Conservation (phyloP, 2,329 filamentous ascomycete species). For the Penicillium sp. region DNA sequence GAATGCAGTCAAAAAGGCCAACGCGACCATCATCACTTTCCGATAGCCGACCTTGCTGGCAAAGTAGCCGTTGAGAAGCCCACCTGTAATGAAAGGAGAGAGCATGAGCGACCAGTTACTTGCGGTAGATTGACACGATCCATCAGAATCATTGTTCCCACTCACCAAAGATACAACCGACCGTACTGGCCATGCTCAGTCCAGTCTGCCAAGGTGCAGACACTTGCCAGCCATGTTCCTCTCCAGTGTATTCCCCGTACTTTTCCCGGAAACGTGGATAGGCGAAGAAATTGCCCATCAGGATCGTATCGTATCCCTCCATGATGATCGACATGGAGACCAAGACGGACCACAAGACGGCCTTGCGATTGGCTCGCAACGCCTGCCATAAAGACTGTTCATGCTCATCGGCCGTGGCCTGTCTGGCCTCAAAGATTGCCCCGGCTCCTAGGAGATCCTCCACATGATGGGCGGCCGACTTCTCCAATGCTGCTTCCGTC, state of each 20-base stretch:
- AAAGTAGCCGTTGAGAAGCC: constrained; percentile 25
- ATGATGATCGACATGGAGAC: constrained; percentile 47
- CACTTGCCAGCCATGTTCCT: constrained; percentile 27
- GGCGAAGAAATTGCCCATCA: constrained; percentile 47
- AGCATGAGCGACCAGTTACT: neutral
- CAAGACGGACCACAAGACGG: constrained; percentile 31
- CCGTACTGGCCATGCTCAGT: constrained; percentile 39
- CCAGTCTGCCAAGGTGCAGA: constrained; percentile 58
- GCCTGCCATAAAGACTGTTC: constrained; percentile 15
- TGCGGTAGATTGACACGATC: neutral
- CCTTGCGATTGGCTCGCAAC: constrained; percentile 20
- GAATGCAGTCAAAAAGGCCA: constrained; percentile 40
- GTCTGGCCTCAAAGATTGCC: constrained; percentile 18
- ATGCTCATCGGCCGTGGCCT: constrained; percentile 18
- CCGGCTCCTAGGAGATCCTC: constrained; percentile 23
- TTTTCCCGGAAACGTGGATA: constrained; percentile 41
- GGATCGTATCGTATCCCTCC: constrained; percentile 50
- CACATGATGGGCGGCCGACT: constrained; percentile 22
- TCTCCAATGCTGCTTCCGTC: constrained; percentile 18
- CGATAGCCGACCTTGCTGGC: constrained; percentile 38
- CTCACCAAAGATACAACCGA: constrained; percentile 20
- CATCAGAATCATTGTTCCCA: neutral
- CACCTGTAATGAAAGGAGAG: constrained; percentile 14
- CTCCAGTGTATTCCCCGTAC: constrained; percentile 20
- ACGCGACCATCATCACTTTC: constrained; percentile 39